Percentiles rank a stretch among this genome's conserved stretches.
These are phyloP conservation scores for Monosporascus cannonballus DNA, from an alignment of 2,329 filamentous ascomycete species.

Conservation along the genomic window DNA sequence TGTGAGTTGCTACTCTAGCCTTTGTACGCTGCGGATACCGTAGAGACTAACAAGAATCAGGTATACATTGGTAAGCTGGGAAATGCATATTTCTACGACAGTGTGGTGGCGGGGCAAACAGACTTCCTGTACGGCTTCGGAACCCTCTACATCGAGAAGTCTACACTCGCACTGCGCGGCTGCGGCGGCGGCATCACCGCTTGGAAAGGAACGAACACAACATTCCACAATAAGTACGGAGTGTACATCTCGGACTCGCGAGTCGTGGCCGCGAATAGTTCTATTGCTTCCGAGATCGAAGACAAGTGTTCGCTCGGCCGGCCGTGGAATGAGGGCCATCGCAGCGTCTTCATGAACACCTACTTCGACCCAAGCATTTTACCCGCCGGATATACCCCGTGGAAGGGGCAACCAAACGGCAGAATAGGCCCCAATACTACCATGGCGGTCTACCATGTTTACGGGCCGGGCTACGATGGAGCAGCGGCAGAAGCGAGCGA, in stretches of 20 bases:
- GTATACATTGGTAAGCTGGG: constrained; percentile 61
- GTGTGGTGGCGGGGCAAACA: constrained; percentile 56
- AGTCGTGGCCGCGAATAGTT: constrained; percentile 48
- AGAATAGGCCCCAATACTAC: constrained; percentile 12
- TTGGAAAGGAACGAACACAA: constrained; percentile 62
- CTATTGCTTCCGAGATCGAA: constrained; percentile 27
- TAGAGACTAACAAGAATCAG: constrained; percentile 19
- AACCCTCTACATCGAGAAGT: constrained; percentile 54
- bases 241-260: constrained; percentile 54
- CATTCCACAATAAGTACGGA: constrained; percentile 60
- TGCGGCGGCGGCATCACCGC: constrained; percentile 64
- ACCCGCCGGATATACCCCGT: constrained; percentile 49
- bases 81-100: constrained; percentile 58
- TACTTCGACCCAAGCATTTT: constrained; percentile 50
- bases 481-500: constrained; percentile 12
- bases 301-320: constrained; percentile 52
- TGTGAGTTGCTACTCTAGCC: constrained; percentile 28
- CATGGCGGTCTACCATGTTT: constrained; percentile 14
- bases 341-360: constrained; percentile 49
- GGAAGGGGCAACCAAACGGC: constrained; percentile 27
- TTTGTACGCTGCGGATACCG: too few relatives aligned
- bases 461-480: constrained; percentile 14
- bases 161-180: constrained; percentile 46
- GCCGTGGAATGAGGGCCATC: constrained; percentile 56
- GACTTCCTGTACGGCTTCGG: constrained; percentile 67